Conservation (phyloP, 208 protist genomes). For the Tetramitus jugosus region DNA sequence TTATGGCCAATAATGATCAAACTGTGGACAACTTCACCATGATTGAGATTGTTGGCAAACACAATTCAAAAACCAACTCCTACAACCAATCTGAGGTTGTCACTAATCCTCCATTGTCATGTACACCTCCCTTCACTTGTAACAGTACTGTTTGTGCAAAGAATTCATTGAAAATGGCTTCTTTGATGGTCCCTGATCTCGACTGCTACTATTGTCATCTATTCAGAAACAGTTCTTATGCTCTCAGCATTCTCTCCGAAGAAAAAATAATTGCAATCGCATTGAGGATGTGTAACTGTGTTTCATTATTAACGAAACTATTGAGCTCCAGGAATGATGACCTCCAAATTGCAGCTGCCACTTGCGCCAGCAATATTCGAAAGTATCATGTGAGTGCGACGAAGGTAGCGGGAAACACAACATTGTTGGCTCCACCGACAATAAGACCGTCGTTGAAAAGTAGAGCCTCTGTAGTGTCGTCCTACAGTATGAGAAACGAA, state of each 20-base stretch:
- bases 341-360: not conserved
- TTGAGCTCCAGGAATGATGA: constrained; percentile 9
- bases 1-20: not conserved
- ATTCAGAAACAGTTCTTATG: constrained; percentile 14
- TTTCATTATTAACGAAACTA: not conserved
- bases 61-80: not conserved
- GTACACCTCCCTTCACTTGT: not conserved
- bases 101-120: not conserved
- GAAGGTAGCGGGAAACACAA: too few relatives aligned
- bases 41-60: constrained; percentile 4
- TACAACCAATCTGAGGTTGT: not conserved
- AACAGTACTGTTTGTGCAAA: not conserved
- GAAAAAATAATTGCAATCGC: not conserved
- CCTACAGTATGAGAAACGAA: too few relatives aligned
- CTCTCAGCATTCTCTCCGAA: not conserved
- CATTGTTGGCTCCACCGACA: too few relatives aligned
- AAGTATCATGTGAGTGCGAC: too few relatives aligned
- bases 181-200: not conserved
- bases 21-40: not conserved
- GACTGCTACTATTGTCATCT: constrained; percentile 16
- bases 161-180: not conserved
- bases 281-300: not conserved
- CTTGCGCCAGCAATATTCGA: not conserved
- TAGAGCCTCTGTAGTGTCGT: too few relatives aligned
- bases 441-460: too few relatives aligned